Evolutionary conservation across 2,329 filamentous ascomycete genomes (phyloP).

Genomic region (Sporothrix brunneoviolacea): DNA sequence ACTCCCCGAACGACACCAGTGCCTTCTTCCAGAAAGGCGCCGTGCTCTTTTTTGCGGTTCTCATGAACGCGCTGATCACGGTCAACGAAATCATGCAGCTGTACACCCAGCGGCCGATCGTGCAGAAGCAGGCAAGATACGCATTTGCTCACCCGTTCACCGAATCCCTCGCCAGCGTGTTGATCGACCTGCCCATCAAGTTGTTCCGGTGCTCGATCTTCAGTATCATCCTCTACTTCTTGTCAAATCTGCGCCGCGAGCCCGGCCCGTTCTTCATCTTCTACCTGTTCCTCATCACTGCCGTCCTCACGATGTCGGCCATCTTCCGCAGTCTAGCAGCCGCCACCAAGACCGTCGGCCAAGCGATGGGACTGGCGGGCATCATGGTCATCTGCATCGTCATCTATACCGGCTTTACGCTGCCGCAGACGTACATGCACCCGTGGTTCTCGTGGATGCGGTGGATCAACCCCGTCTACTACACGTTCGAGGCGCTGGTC

Average conservation of each 20-base stretch:
- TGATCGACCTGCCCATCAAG: constrained; percentile 81
- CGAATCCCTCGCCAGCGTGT: constrained; percentile 77
- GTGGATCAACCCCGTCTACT: constrained; percentile 71
- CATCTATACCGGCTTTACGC: constrained; percentile 64
- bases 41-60: constrained; percentile 77
- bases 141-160: constrained; percentile 90
- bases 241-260: constrained; percentile 71
- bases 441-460: constrained; percentile 78
- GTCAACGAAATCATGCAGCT: constrained; percentile 79
- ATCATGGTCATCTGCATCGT: constrained; percentile 59
- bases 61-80: constrained; percentile 78
- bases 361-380: constrained; percentile 54
- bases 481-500: constrained; percentile 73
- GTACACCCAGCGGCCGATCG: constrained; percentile 82
- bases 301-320: constrained; percentile 75
- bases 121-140: constrained; percentile 83
- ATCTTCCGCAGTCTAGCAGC: constrained; percentile 78
- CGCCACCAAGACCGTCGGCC: constrained; percentile 60
- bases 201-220: constrained; percentile 66
- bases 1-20: constrained; percentile 17
- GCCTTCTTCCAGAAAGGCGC: constrained; percentile 59
- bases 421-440: constrained; percentile 60
- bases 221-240: constrained; percentile 78
- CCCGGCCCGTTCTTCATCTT: constrained; percentile 80
- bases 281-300: constrained; percentile 65